Conservation (phyloP, 176 grass and related monocot genomes). For the Aechmea fasciata region DNA sequence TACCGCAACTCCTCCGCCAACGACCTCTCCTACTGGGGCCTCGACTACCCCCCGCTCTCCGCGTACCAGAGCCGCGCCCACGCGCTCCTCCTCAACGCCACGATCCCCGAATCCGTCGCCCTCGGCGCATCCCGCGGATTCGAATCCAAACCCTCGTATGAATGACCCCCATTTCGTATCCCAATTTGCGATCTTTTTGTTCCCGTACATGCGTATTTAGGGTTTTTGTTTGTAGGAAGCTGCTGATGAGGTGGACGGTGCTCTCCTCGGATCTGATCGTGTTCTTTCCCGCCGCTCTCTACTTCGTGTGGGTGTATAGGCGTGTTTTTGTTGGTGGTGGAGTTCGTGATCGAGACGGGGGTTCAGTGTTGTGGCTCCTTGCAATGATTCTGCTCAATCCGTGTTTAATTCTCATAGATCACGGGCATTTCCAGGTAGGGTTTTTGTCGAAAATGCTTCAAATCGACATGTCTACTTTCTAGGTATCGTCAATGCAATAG, state of each 20-base stretch:
- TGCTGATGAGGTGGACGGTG: slow-evolving; percentile 85
- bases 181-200: neutral
- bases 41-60: slow-evolving; percentile 93
- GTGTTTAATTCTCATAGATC: slow-evolving; percentile 73
- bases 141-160: slow-evolving; percentile 60
- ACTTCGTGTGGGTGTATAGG: slow-evolving; percentile 61
- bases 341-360: neutral
- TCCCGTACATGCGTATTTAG: neutral
- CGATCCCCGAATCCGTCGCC: slow-evolving; percentile 55
- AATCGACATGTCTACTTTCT: neutral
- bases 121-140: slow-evolving; percentile 68
- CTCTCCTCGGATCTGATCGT: slow-evolving; percentile 58
- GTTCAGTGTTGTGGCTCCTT: slow-evolving; percentile 61
- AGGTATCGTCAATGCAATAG: no score
- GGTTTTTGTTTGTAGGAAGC: slow-evolving; percentile 44
- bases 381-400: slow-evolving; percentile 67
- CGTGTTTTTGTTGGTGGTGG: slow-evolving; percentile 14
- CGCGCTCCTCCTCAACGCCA: slow-evolving; percentile 54
- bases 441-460: slow-evolving; percentile 5
- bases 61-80: slow-evolving; percentile 92
- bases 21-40: slow-evolving; percentile 85
- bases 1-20: slow-evolving; percentile 82
- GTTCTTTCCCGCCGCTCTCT: slow-evolving; percentile 63
- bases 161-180: neutral
- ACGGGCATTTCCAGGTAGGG: slow-evolving; percentile 78